Conservation (phyloP, 441 rosid species). For the Pelargonium fulgidum region DNA sequence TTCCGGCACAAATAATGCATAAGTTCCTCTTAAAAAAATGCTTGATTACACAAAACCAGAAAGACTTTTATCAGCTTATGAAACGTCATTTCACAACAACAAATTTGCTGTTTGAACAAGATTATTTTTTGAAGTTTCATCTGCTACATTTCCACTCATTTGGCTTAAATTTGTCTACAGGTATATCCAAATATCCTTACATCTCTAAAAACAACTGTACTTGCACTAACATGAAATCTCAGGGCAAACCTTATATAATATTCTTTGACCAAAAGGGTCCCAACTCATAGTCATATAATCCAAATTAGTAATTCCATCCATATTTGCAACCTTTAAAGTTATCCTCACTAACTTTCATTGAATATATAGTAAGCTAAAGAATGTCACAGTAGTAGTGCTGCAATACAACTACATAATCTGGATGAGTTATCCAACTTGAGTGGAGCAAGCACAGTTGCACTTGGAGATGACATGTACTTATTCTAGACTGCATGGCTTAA, state of each 20-base stretch:
- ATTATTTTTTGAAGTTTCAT: neutral
- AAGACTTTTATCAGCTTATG: too few species aligned
- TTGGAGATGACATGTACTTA: neutral
- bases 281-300: neutral
- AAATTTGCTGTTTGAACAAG: neutral
- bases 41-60: too few species aligned
- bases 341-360: neutral
- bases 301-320: neutral
- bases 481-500: neutral
- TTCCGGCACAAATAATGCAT: neutral
- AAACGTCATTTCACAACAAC: neutral
- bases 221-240: too few species aligned
- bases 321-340: neutral
- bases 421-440: neutral
- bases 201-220: neutral
- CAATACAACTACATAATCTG: neutral
- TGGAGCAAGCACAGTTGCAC: neutral
- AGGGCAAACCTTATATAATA: neutral
- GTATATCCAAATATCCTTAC: slow-evolving; percentile 4
- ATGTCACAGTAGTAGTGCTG: neutral
- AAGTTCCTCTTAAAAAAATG: neutral
- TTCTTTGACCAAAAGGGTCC: neutral
- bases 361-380: neutral
- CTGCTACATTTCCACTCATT: neutral
- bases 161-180: neutral